Evolutionary conservation across 2,329 filamentous ascomycete species (phyloP), one percentile per base, ranked within the genome.

Genomic region (Colletotrichum sp.): DNA sequence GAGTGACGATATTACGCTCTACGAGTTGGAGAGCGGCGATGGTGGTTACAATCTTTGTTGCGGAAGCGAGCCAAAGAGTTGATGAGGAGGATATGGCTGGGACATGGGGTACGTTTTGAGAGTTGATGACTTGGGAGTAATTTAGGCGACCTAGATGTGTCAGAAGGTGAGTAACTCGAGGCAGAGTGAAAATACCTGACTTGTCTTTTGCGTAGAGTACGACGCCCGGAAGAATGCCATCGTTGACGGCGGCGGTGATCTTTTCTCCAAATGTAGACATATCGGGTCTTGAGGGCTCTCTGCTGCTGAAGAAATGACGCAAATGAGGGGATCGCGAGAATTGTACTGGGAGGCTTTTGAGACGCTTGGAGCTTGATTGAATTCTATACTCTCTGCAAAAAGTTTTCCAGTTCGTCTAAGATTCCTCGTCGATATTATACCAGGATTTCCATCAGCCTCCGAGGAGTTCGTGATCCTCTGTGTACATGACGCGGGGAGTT

Each of bases 11-110:
- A 3, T 87, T 87, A 9, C 88, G 84, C 39, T 92, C 90, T 5
- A 92, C 88, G 67, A 88, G 87, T 75, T 91, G 88, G 32, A 92
- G 79, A 2, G 86, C 86, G 6, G 90, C 87, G 65, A 92, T 86
- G 2, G 87, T 86, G 5, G 90, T 86, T 64, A 90, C 76, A 5
- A 92, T 81, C 76, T 88, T 88, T 44, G 82, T 85, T 8, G 81
- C 82, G 6, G 84, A 86, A 6, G 83, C 84, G 0, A 87, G 72
- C 69, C 72, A 85, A 6, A 86, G 62, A 39, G 60, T 52, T 28
- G 55, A 36, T 18, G 65, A 28, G 18, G 71, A 8, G 21, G 36
- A 15, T 9, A 73, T 18, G 13, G 12, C 2, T 8, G 55, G 63
- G 3, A 72, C 15, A 5, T 72, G 65, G 13, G 71, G 28, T 16